Evolutionary conservation across 805 yeast genomes (phyloP).

Genomic region (Cyberlindnera maclurae): DNA sequence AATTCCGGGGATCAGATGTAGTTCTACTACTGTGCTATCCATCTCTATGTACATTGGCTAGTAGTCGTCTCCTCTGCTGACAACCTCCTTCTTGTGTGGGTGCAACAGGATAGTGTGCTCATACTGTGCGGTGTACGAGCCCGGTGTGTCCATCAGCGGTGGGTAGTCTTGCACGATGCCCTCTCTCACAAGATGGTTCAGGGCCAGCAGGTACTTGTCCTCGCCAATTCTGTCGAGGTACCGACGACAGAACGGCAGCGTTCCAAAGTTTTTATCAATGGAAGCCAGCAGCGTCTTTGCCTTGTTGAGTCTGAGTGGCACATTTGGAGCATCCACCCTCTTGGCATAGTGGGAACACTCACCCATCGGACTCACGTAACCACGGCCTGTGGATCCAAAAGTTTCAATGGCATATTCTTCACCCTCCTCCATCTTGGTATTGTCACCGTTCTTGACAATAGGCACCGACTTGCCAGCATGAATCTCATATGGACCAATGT

Average conservation of each 20-base stretch:
- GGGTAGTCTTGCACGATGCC: slow-evolving; percentile 94
- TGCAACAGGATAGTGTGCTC: slow-evolving; percentile 92
- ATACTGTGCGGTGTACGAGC: slow-evolving; percentile 91
- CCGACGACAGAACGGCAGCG: slow-evolving; percentile 94
- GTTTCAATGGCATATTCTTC: slow-evolving; percentile 98
- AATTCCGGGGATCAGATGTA: neutral
- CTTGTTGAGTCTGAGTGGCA: slow-evolving; percentile 51
- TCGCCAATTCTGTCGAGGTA: slow-evolving; percentile 89
- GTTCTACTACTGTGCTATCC: too few relatives aligned
- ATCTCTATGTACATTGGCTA: slow-evolving; percentile 27
- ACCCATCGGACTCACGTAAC: slow-evolving; percentile 78
- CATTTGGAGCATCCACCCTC: slow-evolving; percentile 39
- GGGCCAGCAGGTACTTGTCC: slow-evolving; percentile 82
- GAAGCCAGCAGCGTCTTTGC: slow-evolving; percentile 63
- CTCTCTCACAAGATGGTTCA: slow-evolving; percentile 74
- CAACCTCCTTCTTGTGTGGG: slow-evolving; percentile 89
- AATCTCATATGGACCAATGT: slow-evolving; percentile 72
- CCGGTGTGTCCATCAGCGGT: slow-evolving; percentile 77
- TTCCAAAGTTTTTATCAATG: slow-evolving; percentile 81
- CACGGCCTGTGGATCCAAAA: slow-evolving; percentile 94
- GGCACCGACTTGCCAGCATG: slow-evolving; percentile 98
- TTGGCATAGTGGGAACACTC: slow-evolving; percentile 93
- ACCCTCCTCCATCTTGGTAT: slow-evolving; percentile 98
- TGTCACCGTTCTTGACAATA: slow-evolving; percentile 86
- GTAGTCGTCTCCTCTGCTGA: slow-evolving; percentile 92